Conservation (phyloP, 305 asterid species). For the Striga hermonthica region DNA sequence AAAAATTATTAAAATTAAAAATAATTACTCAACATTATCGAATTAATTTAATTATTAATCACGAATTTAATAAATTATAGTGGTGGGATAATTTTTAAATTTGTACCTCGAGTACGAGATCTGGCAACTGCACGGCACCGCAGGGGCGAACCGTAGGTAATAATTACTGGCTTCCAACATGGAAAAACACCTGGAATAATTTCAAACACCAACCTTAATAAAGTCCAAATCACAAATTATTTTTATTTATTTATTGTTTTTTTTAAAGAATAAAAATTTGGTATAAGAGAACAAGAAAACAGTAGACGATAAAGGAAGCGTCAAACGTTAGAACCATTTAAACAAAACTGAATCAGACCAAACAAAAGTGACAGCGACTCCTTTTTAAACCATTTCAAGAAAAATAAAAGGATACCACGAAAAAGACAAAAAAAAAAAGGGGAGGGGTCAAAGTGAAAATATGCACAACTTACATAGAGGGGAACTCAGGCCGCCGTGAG, state of each 20-base stretch:
- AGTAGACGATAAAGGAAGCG: slow-evolving; percentile 2
- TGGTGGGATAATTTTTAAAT: background rate
- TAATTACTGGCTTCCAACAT: background rate
- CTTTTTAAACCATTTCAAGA: slow-evolving; percentile 27
- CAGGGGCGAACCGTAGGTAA: slow-evolving; percentile 24
- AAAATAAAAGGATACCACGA: background rate
- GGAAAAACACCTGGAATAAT: slow-evolving; percentile 34
- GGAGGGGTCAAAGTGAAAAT: slow-evolving; percentile 2
- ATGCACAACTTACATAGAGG: background rate
- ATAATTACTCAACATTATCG: background rate
- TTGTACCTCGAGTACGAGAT: slow-evolving; percentile 47
- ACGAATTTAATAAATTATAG: too few relatives aligned
- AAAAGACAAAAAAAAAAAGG: slow-evolving; percentile 15
- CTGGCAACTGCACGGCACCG: slow-evolving; percentile 45
- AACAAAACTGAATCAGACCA: slow-evolving; percentile 5
- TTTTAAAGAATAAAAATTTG: background rate
- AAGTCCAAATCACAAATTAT: too few relatives aligned
- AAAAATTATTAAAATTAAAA: background rate
- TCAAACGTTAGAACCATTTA: background rate
- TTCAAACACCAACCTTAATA: background rate
- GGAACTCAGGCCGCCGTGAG: slow-evolving; percentile 7
- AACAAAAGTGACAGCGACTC: slow-evolving; percentile 24
- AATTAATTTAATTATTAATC: too few relatives aligned
- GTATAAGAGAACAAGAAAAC: background rate
- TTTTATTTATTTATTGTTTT: too few relatives aligned